Conservation (phyloP, 345 rosid species). For the Citrus maxima region DNA sequence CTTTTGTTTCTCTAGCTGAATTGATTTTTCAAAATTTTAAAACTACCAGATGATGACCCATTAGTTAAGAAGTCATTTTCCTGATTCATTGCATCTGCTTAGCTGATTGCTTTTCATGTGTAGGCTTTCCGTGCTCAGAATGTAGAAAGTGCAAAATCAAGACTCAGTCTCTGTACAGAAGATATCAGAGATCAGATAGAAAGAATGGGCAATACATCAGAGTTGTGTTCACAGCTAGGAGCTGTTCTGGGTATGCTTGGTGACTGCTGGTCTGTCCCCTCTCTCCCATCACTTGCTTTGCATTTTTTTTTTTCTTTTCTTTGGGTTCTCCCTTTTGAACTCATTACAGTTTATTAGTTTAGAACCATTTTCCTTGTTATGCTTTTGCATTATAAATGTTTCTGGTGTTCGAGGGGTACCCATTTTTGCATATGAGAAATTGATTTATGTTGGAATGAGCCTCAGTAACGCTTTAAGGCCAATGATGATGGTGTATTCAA, state of each 20-base stretch:
- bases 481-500: background rate
- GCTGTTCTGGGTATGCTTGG: constrained; percentile 99
- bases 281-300: background rate
- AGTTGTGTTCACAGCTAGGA: constrained; percentile 95
- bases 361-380: background rate
- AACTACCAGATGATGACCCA: background rate
- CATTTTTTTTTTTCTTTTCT: no score
- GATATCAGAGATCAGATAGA: constrained; percentile 77
- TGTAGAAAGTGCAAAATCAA: constrained; percentile 88
- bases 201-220: constrained; percentile 67
- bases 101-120: constrained; percentile 11
- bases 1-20: background rate
- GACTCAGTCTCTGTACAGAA: constrained; percentile 74
- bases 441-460: background rate
- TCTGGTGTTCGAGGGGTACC: background rate
- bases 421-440: background rate
- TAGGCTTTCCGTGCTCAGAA: constrained; percentile 88
- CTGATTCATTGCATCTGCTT: constrained; percentile 6
- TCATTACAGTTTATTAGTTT: background rate
- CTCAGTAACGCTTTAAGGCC: background rate
- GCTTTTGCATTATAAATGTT: background rate
- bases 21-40: background rate
- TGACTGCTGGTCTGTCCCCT: constrained; percentile 77
- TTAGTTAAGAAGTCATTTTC: background rate
- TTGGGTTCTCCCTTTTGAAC: background rate